Conservation (phyloP, 2,329 filamentous ascomycete genomes). For the Alternaria alternata region DNA sequence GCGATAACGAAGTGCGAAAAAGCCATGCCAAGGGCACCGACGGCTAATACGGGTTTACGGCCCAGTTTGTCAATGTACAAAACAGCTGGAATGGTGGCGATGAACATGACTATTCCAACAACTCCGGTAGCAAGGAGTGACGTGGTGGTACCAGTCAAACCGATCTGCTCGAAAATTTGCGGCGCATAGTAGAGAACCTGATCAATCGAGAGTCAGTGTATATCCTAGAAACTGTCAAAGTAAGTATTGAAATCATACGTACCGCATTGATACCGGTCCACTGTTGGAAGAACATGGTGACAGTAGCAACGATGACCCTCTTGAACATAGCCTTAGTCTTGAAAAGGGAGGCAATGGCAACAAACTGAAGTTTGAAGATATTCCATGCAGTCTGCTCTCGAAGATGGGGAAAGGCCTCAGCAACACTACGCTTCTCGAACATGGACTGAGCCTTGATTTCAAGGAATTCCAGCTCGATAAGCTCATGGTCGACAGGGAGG, state of each 20-base stretch:
- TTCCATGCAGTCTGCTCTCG: slow-evolving; percentile 64
- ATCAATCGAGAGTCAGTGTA: slow-evolving; percentile 29
- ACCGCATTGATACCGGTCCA: slow-evolving; percentile 61
- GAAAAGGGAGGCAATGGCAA: slow-evolving; percentile 72
- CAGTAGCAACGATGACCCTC: slow-evolving; percentile 68
- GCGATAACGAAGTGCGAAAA: slow-evolving; percentile 76
- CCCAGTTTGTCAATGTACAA: slow-evolving; percentile 71
- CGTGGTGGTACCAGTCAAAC: slow-evolving; percentile 55
- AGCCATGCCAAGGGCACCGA: slow-evolving; percentile 75
- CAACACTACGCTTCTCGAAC: slow-evolving; percentile 75
- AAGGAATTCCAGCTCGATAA: slow-evolving; percentile 78
- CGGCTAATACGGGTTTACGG: slow-evolving; percentile 68
- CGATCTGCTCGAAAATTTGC: slow-evolving; percentile 59
- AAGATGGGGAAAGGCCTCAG: slow-evolving; percentile 72
- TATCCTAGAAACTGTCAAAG: neutral
- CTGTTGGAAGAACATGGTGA: slow-evolving; percentile 60
- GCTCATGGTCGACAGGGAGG: slow-evolving; percentile 68
- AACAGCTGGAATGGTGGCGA: slow-evolving; percentile 68
- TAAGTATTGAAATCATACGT: neutral
- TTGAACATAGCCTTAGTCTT: slow-evolving; percentile 71
- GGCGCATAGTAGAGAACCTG: slow-evolving; percentile 59
- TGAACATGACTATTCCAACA: slow-evolving; percentile 74
- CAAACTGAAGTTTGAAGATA: slow-evolving; percentile 69
- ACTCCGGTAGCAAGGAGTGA: slow-evolving; percentile 75
- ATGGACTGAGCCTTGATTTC: slow-evolving; percentile 81